Evolutionary conservation across 441 rosid species (phyloP), one percentile per base, ranked within the genome.

Genomic region (Brassica hybrid): DNA sequence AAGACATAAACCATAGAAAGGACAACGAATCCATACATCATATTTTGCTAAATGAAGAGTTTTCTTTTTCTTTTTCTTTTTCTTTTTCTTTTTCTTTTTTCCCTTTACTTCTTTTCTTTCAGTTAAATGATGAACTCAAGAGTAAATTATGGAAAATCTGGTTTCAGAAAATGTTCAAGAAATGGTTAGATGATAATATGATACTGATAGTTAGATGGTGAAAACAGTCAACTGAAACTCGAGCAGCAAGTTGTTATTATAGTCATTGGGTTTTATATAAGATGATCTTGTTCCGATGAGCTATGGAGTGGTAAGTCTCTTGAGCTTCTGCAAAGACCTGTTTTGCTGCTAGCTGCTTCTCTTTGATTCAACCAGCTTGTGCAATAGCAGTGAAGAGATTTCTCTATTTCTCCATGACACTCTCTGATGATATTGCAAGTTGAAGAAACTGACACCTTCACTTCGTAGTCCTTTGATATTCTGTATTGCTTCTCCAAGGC

Each of bases 381-480:
- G 86, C 93, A 12, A 91, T 94, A 32, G 88, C 88, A 1, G 77
- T 1, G 27, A 23, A 23, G 27, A 23, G 27, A 0, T 86, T 6
- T 91, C 88, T 91, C 93, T 78, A 92, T 96, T 78, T 83, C 92
- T 0, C 86, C 27, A 23, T 23, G 27, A 82, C 86, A 89, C 38
- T 89, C 91, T 79, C 81, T 88, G 83, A 87, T 19, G 89, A 75
- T 45, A 91, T 74, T 27, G 96, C 97, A 65, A 91, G 83, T 36
- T 87, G 91, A 56, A 91, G 90, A 83, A 94, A 92, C 69, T 81
- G 88, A 41, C 50, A 91, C 97, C 86, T 91, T 92, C 80, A 91
- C 91, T 68, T 94, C 97, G 7, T 92, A 92, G 82, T 92, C 94
- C 83, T 86, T 94, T 0, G 97, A 9, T 86, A 89, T 82, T 90